phyloP scores from a whole-genome alignment of 2,329 filamentous ascomycete genomes.

The Helotiales sp. region DNA sequence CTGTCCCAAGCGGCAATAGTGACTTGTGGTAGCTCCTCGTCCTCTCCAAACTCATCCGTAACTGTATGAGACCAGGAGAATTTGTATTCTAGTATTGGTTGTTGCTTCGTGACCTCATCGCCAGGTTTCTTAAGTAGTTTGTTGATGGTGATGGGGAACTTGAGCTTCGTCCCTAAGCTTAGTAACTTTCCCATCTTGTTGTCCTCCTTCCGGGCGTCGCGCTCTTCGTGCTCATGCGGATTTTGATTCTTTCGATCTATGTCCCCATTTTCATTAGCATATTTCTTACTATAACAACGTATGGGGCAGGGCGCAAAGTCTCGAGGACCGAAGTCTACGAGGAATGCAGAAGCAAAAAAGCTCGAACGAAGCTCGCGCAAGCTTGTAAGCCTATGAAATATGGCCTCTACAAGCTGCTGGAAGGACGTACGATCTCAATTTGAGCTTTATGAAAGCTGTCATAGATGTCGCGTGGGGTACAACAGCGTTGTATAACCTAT shows the following conservation, averaged over 20 bases:
- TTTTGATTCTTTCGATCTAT: conserved; percentile 18
- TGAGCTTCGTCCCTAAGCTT: conserved; percentile 62
- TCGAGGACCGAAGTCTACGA: conserved; percentile 5
- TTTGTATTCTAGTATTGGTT: conserved; percentile 81
- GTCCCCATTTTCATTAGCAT: conserved; percentile 16
- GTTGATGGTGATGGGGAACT: conserved; percentile 92
- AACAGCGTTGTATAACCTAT: conserved; percentile 28
- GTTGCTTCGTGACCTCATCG: conserved; percentile 73
- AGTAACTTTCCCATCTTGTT: conserved; percentile 48
- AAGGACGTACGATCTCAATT: conserved; percentile 36
- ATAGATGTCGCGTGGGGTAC: conserved; percentile 35
- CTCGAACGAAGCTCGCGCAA: conserved; percentile 22
- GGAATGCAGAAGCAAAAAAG: conserved; percentile 4
- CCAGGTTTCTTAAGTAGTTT: conserved; percentile 76
- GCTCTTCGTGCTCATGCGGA: conserved; percentile 33
- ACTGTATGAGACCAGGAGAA: conserved; percentile 80
- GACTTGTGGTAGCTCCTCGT: conserved; percentile 67
- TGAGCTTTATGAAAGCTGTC: conserved; percentile 33
- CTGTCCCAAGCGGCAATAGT: conserved; percentile 78
- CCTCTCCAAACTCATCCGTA: conserved; percentile 63
- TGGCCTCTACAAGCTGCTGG: conserved; percentile 33
- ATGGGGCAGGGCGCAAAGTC: conserved; percentile 8
- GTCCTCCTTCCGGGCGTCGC: conserved; percentile 30
- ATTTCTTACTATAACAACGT: not conserved
- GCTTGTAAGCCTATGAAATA: conserved; percentile 21